A percentile compares a stretch with the other conserved stretches of the same genome.
These are phyloP conservation scores for Fusarium mexicanum DNA, from an alignment of 2,329 filamentous ascomycete species.

Conservation along the genomic window DNA sequence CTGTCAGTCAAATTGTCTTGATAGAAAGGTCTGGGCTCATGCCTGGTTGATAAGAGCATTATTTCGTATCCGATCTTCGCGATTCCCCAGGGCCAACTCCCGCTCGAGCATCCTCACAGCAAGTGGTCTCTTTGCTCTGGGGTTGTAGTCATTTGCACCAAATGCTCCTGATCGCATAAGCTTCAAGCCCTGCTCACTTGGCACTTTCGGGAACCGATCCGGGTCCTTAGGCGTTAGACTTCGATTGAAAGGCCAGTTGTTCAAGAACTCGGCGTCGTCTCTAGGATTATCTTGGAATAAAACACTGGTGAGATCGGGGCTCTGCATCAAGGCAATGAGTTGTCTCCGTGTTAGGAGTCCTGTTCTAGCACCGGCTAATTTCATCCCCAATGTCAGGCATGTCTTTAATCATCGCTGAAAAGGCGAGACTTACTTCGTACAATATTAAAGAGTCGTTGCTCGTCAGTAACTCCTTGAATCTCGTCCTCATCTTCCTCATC, in stretches of 20 bases:
- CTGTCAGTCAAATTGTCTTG: constrained; percentile 7
- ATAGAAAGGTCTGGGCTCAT: constrained; percentile 25
- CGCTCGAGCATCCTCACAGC: constrained; percentile 79
- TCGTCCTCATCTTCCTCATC: constrained; percentile 38
- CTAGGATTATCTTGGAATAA: constrained; percentile 52
- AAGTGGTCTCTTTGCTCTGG: constrained; percentile 67
- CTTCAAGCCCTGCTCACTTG: constrained; percentile 77
- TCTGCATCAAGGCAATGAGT: constrained; percentile 53
- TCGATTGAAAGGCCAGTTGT: constrained; percentile 59
- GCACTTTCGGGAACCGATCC: constrained; percentile 81
- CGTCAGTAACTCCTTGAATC: constrained; percentile 41
- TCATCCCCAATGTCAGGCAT: constrained; percentile 12
- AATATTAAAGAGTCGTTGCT: constrained; percentile 46
- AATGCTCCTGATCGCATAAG: constrained; percentile 87
- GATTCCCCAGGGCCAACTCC: constrained; percentile 77
- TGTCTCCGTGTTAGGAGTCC: constrained; percentile 50
- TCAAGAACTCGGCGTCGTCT: constrained; percentile 48
- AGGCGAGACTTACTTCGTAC: constrained; percentile 42
- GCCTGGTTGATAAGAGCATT: constrained; percentile 75
- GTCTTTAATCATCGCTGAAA: not conserved
- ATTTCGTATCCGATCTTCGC: constrained; percentile 68
- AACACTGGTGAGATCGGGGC: constrained; percentile 50
- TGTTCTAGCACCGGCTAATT: constrained; percentile 39
- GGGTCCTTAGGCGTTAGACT: constrained; percentile 56
- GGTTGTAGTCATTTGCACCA: constrained; percentile 70